Evolutionary conservation across 2,329 filamentous ascomycete genomes (phyloP).

Genomic region (Claviceps sp.): DNA sequence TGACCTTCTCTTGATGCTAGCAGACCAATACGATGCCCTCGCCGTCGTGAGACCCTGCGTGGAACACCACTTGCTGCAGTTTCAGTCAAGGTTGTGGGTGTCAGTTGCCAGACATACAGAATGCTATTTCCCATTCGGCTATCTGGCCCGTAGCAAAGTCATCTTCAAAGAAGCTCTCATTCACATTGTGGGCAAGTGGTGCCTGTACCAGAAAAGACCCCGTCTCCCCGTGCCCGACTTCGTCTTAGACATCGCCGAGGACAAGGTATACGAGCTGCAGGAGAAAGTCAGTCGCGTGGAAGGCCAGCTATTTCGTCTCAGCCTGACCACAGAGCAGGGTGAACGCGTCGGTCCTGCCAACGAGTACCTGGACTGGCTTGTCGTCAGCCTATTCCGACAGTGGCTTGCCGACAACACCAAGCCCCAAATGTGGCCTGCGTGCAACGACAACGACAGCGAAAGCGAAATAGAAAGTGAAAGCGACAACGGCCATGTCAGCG

Average conservation of each 20-base stretch:
- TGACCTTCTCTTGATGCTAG: conserved; percentile 56
- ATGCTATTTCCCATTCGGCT: conserved; percentile 80
- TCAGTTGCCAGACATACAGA: conserved; percentile 95
- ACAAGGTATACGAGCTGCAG: too few relatives aligned
- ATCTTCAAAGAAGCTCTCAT: conserved; percentile 81
- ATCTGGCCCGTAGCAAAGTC: conserved; percentile 67
- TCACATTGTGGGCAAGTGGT: conserved; percentile 93
- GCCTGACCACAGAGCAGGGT: conserved; percentile 37
- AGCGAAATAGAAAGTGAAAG: conserved; percentile 3
- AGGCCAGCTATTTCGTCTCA: too few relatives aligned
- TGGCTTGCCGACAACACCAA: conserved; percentile 46
- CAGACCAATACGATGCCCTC: too few relatives aligned
- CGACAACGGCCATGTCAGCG: neutral
- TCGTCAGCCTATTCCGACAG: conserved; percentile 63
- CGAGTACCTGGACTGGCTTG: conserved; percentile 81
- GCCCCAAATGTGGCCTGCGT: conserved; percentile 37
- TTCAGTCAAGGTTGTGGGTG: conserved; percentile 51
- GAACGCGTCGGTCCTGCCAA: conserved; percentile 71
- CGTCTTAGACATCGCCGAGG: too few relatives aligned
- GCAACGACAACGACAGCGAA: conserved; percentile 10
- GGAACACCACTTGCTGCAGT: too few relatives aligned
- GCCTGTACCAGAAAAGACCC: conserved; percentile 65
- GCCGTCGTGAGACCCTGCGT: too few relatives aligned
- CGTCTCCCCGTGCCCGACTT: conserved; percentile 52
- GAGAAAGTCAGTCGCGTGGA: too few relatives aligned